Evolutionary conservation across 305 asterid genomes (phyloP).

Genomic region (Plantago coronopus): DNA sequence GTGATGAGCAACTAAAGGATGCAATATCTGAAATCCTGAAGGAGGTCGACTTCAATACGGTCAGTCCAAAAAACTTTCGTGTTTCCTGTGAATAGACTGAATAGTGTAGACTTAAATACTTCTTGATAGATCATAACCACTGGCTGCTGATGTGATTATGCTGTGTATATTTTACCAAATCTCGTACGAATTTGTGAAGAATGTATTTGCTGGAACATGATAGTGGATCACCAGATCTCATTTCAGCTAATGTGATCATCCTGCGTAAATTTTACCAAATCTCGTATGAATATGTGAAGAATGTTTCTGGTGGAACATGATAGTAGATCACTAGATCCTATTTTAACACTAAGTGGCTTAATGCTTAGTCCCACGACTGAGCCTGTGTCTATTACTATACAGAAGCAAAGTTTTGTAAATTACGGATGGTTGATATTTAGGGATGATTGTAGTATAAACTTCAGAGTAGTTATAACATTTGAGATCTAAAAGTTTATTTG

Average conservation of each 20-base stretch:
- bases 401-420: neutral
- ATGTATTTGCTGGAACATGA: neutral
- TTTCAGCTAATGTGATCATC: neutral
- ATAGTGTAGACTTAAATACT: slow-evolving; percentile 1
- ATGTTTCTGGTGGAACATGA: neutral
- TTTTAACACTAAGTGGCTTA: neutral
- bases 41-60: slow-evolving; percentile 74
- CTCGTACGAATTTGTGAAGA: neutral
- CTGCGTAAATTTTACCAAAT: neutral
- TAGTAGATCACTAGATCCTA: neutral
- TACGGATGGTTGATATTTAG: too few relatives aligned
- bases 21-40: slow-evolving; percentile 62
- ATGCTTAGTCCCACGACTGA: neutral
- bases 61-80: slow-evolving; percentile 24
- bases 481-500: slow-evolving; percentile 5
- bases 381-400: neutral
- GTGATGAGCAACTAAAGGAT: slow-evolving; percentile 47
- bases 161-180: neutral
- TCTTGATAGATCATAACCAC: neutral
- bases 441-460: too few relatives aligned
- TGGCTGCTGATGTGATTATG: neutral
- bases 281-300: neutral
- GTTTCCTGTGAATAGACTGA: neutral
- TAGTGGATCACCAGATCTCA: neutral
- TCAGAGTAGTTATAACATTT: neutral